Evolutionary conservation across 768 basidiomycete species (phyloP).

Genomic region (Clitopilus passeckerianus): DNA sequence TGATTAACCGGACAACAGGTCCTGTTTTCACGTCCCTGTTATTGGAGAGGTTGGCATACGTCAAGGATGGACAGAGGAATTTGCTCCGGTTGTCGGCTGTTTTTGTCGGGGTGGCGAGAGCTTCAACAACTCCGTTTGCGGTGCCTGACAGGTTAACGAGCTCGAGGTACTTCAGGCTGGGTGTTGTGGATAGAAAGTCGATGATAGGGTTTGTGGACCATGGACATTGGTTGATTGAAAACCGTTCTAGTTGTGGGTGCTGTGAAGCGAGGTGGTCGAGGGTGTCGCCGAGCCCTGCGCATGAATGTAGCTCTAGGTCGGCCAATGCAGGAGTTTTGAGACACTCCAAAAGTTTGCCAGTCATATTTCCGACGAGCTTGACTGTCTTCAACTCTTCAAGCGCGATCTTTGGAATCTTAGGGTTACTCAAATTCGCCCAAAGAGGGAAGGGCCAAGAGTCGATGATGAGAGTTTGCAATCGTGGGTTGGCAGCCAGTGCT

Average conservation of each 20-base stretch:
- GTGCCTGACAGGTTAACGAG: constrained; percentile 26
- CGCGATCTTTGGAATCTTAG: constrained; percentile 7
- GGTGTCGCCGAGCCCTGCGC: constrained; percentile 4
- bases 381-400: constrained; percentile 31
- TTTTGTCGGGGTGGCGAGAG: constrained; percentile 24
- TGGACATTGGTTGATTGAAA: constrained; percentile 28
- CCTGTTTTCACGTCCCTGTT: constrained; percentile 50
- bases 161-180: constrained; percentile 37
- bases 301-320: neutral
- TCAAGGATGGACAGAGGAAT: constrained; percentile 40
- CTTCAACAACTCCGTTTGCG: constrained; percentile 35
- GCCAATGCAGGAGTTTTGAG: constrained; percentile 25
- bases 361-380: constrained; percentile 19
- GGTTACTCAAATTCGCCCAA: neutral
- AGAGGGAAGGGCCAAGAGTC: constrained; percentile 6
- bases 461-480: constrained; percentile 21
- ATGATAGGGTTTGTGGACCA: constrained; percentile 17
- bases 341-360: constrained; percentile 10
- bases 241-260: constrained; percentile 29
- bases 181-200: constrained; percentile 25
- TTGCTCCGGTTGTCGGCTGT: neutral
- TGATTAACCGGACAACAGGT: constrained; percentile 49
- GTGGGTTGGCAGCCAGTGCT: constrained; percentile 17
- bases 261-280: constrained; percentile 8
- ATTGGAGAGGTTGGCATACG: constrained; percentile 50